Base-by-base conservation (phyloP, 495 filamentous ascomycete species). In the Elasticomyces elasticus region DNA sequence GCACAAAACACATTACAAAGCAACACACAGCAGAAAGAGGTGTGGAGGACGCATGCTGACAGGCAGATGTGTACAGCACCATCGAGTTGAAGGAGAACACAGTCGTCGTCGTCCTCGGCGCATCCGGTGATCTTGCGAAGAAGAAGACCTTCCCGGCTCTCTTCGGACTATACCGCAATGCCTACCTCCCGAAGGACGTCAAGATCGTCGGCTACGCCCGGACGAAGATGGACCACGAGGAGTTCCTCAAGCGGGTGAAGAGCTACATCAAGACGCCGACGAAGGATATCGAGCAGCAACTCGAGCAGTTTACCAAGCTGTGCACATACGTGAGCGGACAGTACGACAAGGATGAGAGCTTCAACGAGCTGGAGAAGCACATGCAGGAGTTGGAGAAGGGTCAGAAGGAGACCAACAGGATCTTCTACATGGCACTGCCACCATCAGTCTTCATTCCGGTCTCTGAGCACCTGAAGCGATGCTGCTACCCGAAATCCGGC, bases 81-180 rank as follows among this genome's bases (percentile, higher is more conserved):
- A 76, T 94, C 63, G 92, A 97, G 80, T 84, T 99, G 60, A 99
- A 95, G 77, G 87, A 97, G 66, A 91, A 97, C 79, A 99, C 94
- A 58, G 78, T 92, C 67, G 94, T 99, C 69, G 82, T 99, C 57
- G 92, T 99, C 63, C 83, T 99, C 55, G 92, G 92, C 64, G 92
- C 92, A 51, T 97, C 94, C 17, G 92, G 92, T 52, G 92, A 99
- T 77, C 77, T 99, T 41, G 92, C 94, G 27, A 97, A 97, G 78
- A 98, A 98, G 83, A 98, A 98, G 80, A 98, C 92, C 19, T 99
- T 90, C 74, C 92, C 92, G n/a, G 94, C 94, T 41, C 81, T 99
- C 33, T 97, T 97, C 69, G 94, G 94, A 59, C 83, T 99, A 59
- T 91, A 89, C 73, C 87, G 92, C 64, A 97, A 98, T 75, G 88